A percentile compares a stretch with the other conserved stretches of the same genome.
Conservation (phyloP, 768 basidiomycete genomes). For the Clitopilus passeckerianus region DNA sequence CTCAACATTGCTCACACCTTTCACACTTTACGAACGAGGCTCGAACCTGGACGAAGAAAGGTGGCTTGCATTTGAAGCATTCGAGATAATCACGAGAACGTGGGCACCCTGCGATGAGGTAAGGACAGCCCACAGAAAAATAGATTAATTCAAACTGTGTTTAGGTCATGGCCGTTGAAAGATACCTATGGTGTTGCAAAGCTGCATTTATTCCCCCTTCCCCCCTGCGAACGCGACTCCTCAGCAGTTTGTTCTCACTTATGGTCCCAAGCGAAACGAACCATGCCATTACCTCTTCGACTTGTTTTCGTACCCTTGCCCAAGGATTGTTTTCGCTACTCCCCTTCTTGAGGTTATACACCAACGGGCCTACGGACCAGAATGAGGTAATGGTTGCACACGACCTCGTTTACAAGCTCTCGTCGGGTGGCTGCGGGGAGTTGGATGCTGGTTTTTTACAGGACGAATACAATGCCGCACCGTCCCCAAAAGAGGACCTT, state of each 20-base stretch:
- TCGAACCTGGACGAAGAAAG: slow-evolving; percentile 44
- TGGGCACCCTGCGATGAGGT: slow-evolving; percentile 62
- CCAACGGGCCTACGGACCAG: slow-evolving; percentile 6
- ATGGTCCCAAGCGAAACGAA: slow-evolving; percentile 38
- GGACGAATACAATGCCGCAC: slow-evolving; percentile 42
- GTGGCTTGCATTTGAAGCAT: slow-evolving; percentile 52
- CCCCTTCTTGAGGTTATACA: slow-evolving; percentile 19
- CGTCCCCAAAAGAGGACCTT: slow-evolving; percentile 30
- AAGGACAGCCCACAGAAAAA: slow-evolving; percentile 9
- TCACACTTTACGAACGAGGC: slow-evolving; percentile 33
- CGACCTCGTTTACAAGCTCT: slow-evolving; percentile 40
- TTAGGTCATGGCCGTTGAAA: slow-evolving; percentile 45
- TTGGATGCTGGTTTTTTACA: slow-evolving; percentile 41
- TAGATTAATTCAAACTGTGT: neutral
- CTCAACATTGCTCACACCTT: slow-evolving; percentile 53
- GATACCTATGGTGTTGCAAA: slow-evolving; percentile 68
- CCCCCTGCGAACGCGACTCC: slow-evolving; percentile 39
- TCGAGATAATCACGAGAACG: slow-evolving; percentile 50
- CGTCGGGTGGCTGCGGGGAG: slow-evolving; percentile 42
- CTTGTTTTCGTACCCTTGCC: slow-evolving; percentile 45
- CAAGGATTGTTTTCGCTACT: slow-evolving; percentile 49
- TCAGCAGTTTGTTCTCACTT: slow-evolving; percentile 44
- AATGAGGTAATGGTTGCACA: slow-evolving; percentile 30
- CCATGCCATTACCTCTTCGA: slow-evolving; percentile 34
- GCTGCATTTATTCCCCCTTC: slow-evolving; percentile 43